Conservation (phyloP, 192 early-diverging fungal genomes). For the Podila minutissima region DNA sequence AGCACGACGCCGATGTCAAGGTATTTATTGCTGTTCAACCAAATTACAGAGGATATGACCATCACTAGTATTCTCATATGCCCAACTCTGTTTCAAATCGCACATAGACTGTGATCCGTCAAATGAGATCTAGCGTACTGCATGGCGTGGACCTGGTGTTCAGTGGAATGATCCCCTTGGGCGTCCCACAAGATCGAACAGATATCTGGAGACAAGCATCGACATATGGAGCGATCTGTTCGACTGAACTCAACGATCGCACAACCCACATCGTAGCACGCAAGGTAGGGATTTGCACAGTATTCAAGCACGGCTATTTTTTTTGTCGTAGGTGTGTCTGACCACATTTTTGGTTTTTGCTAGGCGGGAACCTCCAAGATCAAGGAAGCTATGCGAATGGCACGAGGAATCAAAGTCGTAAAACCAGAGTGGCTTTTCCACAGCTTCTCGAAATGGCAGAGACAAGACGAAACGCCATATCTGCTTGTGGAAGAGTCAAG, state of each 20-base stretch:
- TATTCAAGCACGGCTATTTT: neutral
- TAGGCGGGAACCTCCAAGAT: constrained; percentile 82
- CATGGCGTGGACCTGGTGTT: constrained; percentile 79
- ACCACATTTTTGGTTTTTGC: constrained; percentile 2
- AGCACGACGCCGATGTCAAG: constrained; percentile 51
- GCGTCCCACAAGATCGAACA: constrained; percentile 65
- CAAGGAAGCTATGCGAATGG: constrained; percentile 63
- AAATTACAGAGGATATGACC: neutral
- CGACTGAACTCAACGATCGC: constrained; percentile 59
- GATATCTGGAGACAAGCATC: constrained; percentile 86
- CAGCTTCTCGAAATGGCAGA: constrained; percentile 74
- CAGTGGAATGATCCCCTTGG: constrained; percentile 81
- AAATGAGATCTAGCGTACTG: constrained; percentile 71
- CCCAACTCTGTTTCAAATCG: constrained; percentile 13
- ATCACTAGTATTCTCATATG: neutral
- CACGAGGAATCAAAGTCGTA: constrained; percentile 58
- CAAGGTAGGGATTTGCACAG: constrained; percentile 61
- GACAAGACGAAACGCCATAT: constrained; percentile 75
- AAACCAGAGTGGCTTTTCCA: constrained; percentile 77
- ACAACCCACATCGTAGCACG: constrained; percentile 93
- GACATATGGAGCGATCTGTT: constrained; percentile 87
- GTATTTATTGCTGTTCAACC: constrained; percentile 17
- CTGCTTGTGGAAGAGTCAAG: constrained; percentile 38
- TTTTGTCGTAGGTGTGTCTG: neutral
- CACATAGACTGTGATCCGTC: constrained; percentile 64